Evolutionary conservation across 306 rosid species (phyloP).

Genomic region (Mimosa pudica): DNA sequence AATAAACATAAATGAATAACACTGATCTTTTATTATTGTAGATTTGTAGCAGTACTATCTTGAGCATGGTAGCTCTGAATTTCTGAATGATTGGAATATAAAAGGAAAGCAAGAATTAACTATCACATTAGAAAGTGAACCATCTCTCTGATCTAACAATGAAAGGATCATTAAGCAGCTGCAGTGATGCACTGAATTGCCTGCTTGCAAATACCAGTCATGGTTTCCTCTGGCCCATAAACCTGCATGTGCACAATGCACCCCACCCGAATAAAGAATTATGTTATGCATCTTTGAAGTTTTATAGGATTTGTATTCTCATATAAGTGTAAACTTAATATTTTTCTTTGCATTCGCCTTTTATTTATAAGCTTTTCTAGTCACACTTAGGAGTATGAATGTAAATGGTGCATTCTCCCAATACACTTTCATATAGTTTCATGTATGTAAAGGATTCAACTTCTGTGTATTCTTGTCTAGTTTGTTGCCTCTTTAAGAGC

Average conservation of each 20-base stretch:
- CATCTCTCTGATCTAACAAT: conserved; percentile 13
- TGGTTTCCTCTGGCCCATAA: conserved; percentile 96
- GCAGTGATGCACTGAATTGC: conserved; percentile 88
- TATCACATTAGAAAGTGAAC: conserved; percentile 22
- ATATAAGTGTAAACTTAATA: neutral
- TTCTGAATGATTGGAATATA: conserved; percentile 17
- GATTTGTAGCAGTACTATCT: conserved; percentile 18
- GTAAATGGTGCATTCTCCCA: neutral
- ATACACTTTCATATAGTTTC: neutral
- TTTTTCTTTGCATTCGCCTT: neutral
- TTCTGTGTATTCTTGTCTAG: neutral
- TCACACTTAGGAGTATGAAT: too few relatives aligned
- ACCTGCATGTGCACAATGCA: conserved; percentile 51
- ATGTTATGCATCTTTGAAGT: neutral
- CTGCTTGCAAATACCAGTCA: conserved; percentile 98
- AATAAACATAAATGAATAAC: conserved; percentile 15
- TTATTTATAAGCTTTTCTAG: neutral
- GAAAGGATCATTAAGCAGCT: conserved; percentile 55
- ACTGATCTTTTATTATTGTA: conserved; percentile 34
- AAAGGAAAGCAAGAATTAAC: conserved; percentile 31
- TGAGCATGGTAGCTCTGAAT: conserved; percentile 20
- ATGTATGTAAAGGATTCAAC: neutral
- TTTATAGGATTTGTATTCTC: neutral
- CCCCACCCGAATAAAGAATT: neutral
- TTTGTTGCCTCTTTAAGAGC: neutral